Percentiles rank a stretch among this genome's conserved stretches.
These are phyloP conservation scores for Epichloe scottii DNA, from an alignment of 2,329 filamentous ascomycete species.

Conservation along the genomic window DNA sequence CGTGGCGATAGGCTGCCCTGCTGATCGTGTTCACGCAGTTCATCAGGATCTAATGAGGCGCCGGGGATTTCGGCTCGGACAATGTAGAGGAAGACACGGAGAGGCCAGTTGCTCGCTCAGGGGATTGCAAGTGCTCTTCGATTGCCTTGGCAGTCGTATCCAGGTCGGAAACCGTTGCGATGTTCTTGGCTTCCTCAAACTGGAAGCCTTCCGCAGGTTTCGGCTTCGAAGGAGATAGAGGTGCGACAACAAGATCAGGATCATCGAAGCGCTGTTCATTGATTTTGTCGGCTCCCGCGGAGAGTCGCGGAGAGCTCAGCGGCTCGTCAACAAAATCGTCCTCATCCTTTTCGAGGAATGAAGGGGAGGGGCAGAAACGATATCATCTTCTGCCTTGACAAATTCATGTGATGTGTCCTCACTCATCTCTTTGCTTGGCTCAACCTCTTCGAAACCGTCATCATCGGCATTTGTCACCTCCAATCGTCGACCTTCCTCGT, in stretches of 20 bases:
- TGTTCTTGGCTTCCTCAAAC: background rate
- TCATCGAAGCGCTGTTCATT: constrained; percentile 42
- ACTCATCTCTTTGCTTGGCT: constrained; percentile 53
- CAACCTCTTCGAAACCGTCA: constrained; percentile 89
- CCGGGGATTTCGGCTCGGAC: constrained; percentile 9
- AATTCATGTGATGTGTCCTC: constrained; percentile 62
- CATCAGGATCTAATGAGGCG: constrained; percentile 5
- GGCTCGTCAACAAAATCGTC: constrained; percentile 72
- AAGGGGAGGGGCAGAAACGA: constrained; percentile 19
- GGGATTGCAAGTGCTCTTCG: background rate
- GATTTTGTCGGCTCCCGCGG: constrained; percentile 45
- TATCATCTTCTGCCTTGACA: constrained; percentile 46
- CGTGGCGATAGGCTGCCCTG: constrained; percentile 34
- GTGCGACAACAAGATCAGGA: constrained; percentile 42
- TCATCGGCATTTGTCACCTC: constrained; percentile 75
- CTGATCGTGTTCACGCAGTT: constrained; percentile 7
- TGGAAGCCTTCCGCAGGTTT: constrained; percentile 10
- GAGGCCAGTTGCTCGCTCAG: background rate
- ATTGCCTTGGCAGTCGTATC: constrained; percentile 1
- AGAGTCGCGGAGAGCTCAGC: constrained; percentile 53
- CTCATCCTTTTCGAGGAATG: constrained; percentile 40
- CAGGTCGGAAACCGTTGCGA: background rate
- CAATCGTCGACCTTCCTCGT: constrained; percentile 52
- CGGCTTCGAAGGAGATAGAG: constrained; percentile 39
- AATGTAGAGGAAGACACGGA: background rate